These are phyloP conservation scores for Spongiforma sp. DNA, from an alignment of 1,284 basidiomycete genomes.

Conservation along the genomic window DNA sequence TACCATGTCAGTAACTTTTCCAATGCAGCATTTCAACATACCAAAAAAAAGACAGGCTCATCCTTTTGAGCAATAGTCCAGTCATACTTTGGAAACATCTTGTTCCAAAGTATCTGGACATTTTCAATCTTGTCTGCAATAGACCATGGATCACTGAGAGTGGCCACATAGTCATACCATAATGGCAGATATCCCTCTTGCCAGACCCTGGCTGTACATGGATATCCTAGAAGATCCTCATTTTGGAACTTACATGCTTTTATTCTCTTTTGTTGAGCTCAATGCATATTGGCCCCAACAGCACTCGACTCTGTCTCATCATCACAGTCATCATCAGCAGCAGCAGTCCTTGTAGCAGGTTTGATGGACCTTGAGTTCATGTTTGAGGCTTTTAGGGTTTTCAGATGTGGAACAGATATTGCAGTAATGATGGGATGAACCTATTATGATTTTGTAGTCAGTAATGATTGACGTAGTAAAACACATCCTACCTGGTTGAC, in stretches of 20 bases:
- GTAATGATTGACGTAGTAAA: neutral
- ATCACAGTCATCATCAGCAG: neutral
- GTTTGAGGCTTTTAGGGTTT: neutral
- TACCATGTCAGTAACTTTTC: neutral
- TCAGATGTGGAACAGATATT: neutral
- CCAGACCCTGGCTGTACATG: neutral
- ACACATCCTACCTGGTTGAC: neutral
- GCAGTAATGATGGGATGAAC: neutral
- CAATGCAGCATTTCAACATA: neutral
- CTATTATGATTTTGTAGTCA: neutral
- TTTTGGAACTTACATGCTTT: neutral
- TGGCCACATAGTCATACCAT: neutral
- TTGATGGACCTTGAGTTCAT: neutral
- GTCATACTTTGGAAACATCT: neutral
- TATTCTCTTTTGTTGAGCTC: neutral
- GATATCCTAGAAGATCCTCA: neutral
- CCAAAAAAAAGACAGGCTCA: neutral
- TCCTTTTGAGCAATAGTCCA: neutral
- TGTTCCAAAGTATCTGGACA: neutral
- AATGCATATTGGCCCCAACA: neutral
- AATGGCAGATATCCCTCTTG: neutral
- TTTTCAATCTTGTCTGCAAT: neutral
- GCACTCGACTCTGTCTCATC: neutral
- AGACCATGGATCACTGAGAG: neutral
- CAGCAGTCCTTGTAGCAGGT: neutral